phyloP scores from a whole-genome alignment of 441 rosid genomes.

The Populus tomentosa region DNA sequence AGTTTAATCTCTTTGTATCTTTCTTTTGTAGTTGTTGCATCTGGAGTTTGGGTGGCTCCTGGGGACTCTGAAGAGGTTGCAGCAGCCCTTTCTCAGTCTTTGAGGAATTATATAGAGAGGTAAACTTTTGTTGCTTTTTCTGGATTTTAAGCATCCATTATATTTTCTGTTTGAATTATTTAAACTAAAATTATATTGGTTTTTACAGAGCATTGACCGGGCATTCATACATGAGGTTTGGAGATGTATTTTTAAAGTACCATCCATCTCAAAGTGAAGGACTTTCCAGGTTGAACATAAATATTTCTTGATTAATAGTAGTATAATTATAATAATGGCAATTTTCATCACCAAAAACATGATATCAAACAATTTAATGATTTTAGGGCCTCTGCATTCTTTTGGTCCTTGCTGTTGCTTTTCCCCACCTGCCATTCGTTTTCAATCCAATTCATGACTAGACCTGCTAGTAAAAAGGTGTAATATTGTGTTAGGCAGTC shows the following conservation, averaged over 20 bases:
- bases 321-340: background rate
- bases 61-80: slow-evolving; percentile 99
- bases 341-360: background rate
- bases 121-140: slow-evolving; percentile 32
- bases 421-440: background rate
- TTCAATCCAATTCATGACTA: background rate
- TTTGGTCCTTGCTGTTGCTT: background rate
- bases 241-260: slow-evolving; percentile 89
- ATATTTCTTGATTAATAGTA: slow-evolving; percentile 2
- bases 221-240: slow-evolving; percentile 89
- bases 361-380: background rate
- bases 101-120: slow-evolving; percentile 93
- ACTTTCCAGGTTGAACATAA: slow-evolving; percentile 56
- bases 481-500: background rate
- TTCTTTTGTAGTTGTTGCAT: slow-evolving; percentile 68
- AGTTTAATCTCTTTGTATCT: slow-evolving; percentile 7
- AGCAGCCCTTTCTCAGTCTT: slow-evolving; percentile 86
- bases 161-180: background rate
- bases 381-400: background rate
- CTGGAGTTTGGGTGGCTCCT: slow-evolving; percentile 98
- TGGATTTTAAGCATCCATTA: background rate
- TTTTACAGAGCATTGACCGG: slow-evolving; percentile 64
- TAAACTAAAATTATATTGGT: slow-evolving; percentile 17
- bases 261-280: slow-evolving; percentile 76
- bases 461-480: background rate